phyloP scores from a whole-genome alignment of 805 yeast species.

The Teunomyces gatunensis region DNA sequence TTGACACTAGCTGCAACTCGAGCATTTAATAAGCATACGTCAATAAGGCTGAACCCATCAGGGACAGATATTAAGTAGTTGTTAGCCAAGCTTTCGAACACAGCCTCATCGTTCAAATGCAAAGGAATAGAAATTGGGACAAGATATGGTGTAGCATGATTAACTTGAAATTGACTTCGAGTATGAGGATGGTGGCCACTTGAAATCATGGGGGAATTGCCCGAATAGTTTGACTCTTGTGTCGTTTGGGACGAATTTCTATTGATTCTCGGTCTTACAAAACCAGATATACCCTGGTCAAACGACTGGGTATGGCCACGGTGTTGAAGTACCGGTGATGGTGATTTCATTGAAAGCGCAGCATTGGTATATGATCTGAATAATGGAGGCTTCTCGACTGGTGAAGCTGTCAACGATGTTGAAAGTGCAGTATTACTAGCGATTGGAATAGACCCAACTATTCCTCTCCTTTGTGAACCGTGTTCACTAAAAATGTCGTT shows the following conservation, averaged over 20 bases:
- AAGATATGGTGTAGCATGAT: constrained; percentile 33
- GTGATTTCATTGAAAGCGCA: constrained; percentile 9
- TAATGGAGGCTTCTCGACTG: constrained; percentile 19
- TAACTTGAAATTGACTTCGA: constrained; percentile 10
- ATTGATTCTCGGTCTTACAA: constrained; percentile 27
- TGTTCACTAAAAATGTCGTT: constrained; percentile 6
- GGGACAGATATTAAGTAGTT: constrained; percentile 48
- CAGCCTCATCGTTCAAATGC: constrained; percentile 39
- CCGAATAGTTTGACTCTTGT: constrained; percentile 26
- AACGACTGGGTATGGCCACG: constrained; percentile 1
- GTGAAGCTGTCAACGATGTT: constrained; percentile 13
- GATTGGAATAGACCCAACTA: constrained; percentile 15
- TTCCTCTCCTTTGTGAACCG: not conserved
- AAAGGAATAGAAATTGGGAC: constrained; percentile 44
- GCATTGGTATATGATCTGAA: constrained; percentile 18
- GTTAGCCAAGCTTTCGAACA: constrained; percentile 47
- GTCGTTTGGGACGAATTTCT: constrained; percentile 36
- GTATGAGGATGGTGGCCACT: constrained; percentile 4
- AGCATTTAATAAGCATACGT: constrained; percentile 59
- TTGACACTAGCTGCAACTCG: constrained; percentile 51
- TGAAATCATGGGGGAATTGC: constrained; percentile 12
- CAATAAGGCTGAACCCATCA: constrained; percentile 47
- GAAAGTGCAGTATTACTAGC: constrained; percentile 11
- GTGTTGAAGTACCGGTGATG: constrained; percentile 18
- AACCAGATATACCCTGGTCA: constrained; percentile 1